These are phyloP conservation scores for Triglochin maritima DNA, from an alignment of 106 monocot genomes.

Conservation along the genomic window DNA sequence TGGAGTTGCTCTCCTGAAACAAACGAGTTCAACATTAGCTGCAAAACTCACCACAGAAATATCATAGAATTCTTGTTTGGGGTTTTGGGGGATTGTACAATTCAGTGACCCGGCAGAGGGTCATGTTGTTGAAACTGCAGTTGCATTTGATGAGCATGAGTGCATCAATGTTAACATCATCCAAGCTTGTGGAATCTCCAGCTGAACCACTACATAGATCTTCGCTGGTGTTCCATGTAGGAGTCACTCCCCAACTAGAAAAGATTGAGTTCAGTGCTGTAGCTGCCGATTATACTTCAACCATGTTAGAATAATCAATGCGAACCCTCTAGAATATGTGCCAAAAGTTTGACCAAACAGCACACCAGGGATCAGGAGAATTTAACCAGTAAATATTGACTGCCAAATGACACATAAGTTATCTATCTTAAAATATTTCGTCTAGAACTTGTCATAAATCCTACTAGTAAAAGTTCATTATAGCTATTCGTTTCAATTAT, in stretches of 20 bases:
- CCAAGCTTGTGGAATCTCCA: constrained; percentile 16
- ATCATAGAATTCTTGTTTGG: neutral
- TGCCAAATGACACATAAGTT: too few species aligned
- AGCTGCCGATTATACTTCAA: constrained; percentile 2
- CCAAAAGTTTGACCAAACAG: too few species aligned
- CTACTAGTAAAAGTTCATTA: too few species aligned
- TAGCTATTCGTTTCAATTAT: too few species aligned
- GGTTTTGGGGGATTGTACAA: constrained; percentile 13
- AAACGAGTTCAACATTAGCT: neutral
- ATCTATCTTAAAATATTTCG: too few species aligned
- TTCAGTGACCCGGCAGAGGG: constrained; percentile 35
- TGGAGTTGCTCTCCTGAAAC: neutral
- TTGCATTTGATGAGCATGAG: constrained; percentile 39
- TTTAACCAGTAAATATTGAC: too few species aligned
- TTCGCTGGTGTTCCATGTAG: constrained; percentile 34
- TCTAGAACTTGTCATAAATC: too few species aligned
- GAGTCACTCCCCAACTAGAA: constrained; percentile 21
- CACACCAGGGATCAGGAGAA: too few species aligned
- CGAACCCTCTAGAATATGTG: too few species aligned
- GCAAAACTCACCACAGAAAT: neutral
- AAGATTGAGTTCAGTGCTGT: constrained; percentile 32
- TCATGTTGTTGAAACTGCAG: constrained; percentile 23
- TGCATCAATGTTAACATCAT: constrained; percentile 15
- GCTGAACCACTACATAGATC: constrained; percentile 32
- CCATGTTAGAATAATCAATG: too few species aligned